Evolutionary conservation across 2,329 filamentous ascomycete species (phyloP).

Genomic region (Pseudocercospora musae): DNA sequence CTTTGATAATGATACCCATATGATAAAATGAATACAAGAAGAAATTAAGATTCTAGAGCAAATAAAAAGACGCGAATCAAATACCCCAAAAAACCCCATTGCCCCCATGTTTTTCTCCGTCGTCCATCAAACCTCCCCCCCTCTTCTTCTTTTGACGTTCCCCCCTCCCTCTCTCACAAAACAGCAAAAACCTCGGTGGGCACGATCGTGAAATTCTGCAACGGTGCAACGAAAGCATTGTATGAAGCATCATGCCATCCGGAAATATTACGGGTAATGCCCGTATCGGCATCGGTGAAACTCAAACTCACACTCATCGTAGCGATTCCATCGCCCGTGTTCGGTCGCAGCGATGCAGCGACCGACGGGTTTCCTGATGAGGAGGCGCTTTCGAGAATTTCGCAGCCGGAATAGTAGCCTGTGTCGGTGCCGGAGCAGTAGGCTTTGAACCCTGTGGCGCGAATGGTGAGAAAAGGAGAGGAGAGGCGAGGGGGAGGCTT

Average conservation of each 20-base stretch:
- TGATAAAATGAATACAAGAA: not conserved
- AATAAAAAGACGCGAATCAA: no score
- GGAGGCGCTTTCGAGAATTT: conserved; percentile 5
- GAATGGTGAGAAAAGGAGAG: no score
- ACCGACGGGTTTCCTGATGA: conserved; percentile 9
- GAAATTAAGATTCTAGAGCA: no score
- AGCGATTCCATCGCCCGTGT: not conserved
- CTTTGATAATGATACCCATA: not conserved
- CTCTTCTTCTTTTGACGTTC: no score
- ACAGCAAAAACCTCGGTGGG: not conserved
- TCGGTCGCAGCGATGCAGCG: conserved; percentile 5
- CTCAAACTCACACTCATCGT: conserved; percentile 11
- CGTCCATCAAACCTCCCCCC: no score
- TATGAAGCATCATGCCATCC: conserved; percentile 9
- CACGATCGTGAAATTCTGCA: conserved; percentile 8
- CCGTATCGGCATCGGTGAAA: conserved; percentile 6
- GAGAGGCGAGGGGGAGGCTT: no score
- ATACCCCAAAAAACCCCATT: no score
- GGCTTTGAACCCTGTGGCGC: conserved; percentile 10
- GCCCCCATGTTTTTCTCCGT: no score
- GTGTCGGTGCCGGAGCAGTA: conserved; percentile 13
- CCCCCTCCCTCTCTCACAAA: not conserved
- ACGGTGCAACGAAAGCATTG: conserved; percentile 13
- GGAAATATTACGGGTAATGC: conserved; percentile 9
- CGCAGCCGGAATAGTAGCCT: conserved; percentile 13